Conservation (phyloP, 2,329 filamentous ascomycete genomes). For the Pyrenochaeta sp. region DNA sequence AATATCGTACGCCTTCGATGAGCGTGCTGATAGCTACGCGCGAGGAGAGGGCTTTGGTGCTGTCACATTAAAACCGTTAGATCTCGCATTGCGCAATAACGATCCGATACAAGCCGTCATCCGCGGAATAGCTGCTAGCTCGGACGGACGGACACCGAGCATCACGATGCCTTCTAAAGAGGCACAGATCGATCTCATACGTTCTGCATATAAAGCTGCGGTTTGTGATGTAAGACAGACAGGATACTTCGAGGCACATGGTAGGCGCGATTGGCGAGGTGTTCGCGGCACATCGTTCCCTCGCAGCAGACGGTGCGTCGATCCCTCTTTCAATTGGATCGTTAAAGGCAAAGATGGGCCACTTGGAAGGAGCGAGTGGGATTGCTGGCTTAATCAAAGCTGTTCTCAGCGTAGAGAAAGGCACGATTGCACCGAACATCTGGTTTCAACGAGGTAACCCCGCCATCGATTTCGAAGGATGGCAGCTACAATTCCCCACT, state of each 20-base stretch:
- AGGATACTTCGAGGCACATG: conserved; percentile 36
- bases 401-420: conserved; percentile 52
- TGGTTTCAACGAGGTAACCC: conserved; percentile 21
- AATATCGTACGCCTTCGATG: conserved; percentile 52
- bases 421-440: conserved; percentile 39
- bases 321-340: conserved; percentile 22
- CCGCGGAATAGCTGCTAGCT: conserved; percentile 31
- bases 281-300: conserved; percentile 10
- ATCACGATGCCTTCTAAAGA: conserved; percentile 50
- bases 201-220: conserved; percentile 47
- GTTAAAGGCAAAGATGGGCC: conserved; percentile 52
- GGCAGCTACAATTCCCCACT: conserved; percentile 18
- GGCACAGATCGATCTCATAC: conserved; percentile 48
- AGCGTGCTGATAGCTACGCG: conserved; percentile 68
- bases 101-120: conserved; percentile 42
- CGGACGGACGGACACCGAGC: conserved; percentile 24
- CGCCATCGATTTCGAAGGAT: conserved; percentile 17
- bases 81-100: conserved; percentile 23
- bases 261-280: conserved; percentile 15
- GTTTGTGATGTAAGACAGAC: conserved; percentile 39
- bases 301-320: conserved; percentile 4
- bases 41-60: conserved; percentile 64
- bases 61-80: conserved; percentile 36
- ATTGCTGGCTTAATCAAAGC: conserved; percentile 51
- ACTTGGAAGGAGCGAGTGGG: conserved; percentile 51